Base-by-base conservation (phyloP, 2,329 filamentous ascomycete genomes). In the Ascochyta koolunga region DNA sequence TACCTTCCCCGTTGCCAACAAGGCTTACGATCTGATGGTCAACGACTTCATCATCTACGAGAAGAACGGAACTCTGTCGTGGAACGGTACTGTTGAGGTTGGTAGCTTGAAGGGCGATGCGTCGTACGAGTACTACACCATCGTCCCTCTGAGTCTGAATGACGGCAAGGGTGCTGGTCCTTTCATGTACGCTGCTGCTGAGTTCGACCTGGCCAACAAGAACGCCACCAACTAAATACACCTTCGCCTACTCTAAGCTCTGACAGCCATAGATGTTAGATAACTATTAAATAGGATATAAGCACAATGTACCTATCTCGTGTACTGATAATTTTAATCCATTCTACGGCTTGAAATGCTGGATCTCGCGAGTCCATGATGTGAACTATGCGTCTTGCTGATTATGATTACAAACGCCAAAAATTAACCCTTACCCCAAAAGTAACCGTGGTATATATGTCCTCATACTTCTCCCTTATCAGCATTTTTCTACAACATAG, bases 31-130 rank as follows among this genome's bases (percentile, higher is more conserved):
- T 15, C 66, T 77, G 11, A 68, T 83, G 54, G 54, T 79, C 3
- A 60, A 78, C 0, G 67, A 76, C 18, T 82, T 81, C 53, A 78
- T 84, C 3, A 78, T 78, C 9, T 67, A 77, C 37, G 71, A 74
- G 16, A 66, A 62, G 46, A 79, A 82, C 59, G 79, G 79, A 0
- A 82, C 80, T 0, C 61, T 83, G 40, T 77, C 76, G 47, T 83
- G 77, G 70, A 78, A 82, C 56, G 79, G 80, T 1, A 84, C 82
- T 0, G 82, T 84, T 0, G 67, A 74, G 42, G 82, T 84, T 9
- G 81, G 82, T 39, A 82, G 79, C 45, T 61, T 85, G 57, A 78
- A 74, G 58, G 77, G 78, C 10, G 74, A 80, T 57, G 82, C 77
- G 2, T 77, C 74, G 8, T 84, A 82, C 59, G 76, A 82, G 72